Evolutionary conservation across 352 stramenopile species (phyloP).

Genomic region (Globisporangium canariense): DNA sequence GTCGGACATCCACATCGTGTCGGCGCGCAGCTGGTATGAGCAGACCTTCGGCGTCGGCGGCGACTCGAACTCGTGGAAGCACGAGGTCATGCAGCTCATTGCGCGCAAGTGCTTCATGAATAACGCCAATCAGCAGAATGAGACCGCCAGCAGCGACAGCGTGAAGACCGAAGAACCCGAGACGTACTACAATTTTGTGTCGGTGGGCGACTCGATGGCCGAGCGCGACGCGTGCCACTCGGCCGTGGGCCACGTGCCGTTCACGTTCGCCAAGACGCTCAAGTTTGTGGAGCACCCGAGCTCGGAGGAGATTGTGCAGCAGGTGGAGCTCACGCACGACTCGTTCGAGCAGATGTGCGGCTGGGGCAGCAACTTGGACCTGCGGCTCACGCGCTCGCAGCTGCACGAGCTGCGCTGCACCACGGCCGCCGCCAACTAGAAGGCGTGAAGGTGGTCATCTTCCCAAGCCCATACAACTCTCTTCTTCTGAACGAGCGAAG

Average conservation of each 20-base stretch:
- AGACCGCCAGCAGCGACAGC: neutral
- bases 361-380: slow-evolving; percentile 66
- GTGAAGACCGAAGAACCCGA: slow-evolving; percentile 14
- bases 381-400: slow-evolving; percentile 74
- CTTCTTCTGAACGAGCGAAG: neutral
- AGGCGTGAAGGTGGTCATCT: neutral
- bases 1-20: slow-evolving; percentile 83
- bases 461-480: neutral
- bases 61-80: slow-evolving; percentile 79
- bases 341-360: slow-evolving; percentile 87
- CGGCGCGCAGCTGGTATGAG: slow-evolving; percentile 82
- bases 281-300: slow-evolving; percentile 84
- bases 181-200: slow-evolving; percentile 78
- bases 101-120: slow-evolving; percentile 76
- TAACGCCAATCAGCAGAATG: slow-evolving; percentile 4
- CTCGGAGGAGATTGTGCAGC: slow-evolving; percentile 77
- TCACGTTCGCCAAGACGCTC: slow-evolving; percentile 82
- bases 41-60: slow-evolving; percentile 76
- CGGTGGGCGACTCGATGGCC: slow-evolving; percentile 83
- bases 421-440: slow-evolving; percentile 17
- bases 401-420: slow-evolving; percentile 65
- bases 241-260: slow-evolving; percentile 52
- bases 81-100: slow-evolving; percentile 86
- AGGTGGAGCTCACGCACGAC: slow-evolving; percentile 79
- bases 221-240: slow-evolving; percentile 82